These are phyloP conservation scores for Phytopythium ostracodes DNA, from an alignment of 352 stramenopile genomes.

Conservation along the genomic window DNA sequence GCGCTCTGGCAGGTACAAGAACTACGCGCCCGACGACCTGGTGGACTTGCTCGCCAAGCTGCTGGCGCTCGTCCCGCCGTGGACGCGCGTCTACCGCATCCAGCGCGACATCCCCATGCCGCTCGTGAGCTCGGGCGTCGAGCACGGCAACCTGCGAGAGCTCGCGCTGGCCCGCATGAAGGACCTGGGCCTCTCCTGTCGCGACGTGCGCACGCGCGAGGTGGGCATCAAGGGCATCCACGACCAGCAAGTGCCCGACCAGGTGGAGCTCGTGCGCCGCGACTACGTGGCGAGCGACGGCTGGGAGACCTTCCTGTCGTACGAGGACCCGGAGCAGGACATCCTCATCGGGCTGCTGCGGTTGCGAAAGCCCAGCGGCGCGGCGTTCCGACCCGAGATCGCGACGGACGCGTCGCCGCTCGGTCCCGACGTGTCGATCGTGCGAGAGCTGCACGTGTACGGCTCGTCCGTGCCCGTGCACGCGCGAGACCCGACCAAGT, in stretches of 20 bases:
- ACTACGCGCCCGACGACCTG: constrained; percentile 75
- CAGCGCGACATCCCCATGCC: constrained; percentile 98
- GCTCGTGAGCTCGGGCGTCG: constrained; percentile 94
- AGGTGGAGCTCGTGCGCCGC: constrained; percentile 95
- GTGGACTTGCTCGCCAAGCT: constrained; percentile 93
- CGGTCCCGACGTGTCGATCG: constrained; percentile 56
- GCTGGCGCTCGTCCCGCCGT: constrained; percentile 93
- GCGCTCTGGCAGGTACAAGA: constrained; percentile 94
- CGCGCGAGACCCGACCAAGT: constrained; percentile 92
- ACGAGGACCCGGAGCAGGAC: constrained; percentile 95
- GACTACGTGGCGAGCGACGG: constrained; percentile 96
- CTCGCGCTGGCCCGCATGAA: constrained; percentile 91
- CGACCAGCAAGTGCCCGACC: constrained; percentile 88
- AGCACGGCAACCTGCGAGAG: constrained; percentile 95
- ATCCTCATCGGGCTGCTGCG: constrained; percentile 95
- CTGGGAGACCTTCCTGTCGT: constrained; percentile 97
- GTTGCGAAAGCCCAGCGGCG: constrained; percentile 84
- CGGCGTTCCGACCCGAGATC: constrained; percentile 84
- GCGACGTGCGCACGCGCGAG: constrained; percentile 94
- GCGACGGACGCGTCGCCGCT: too few relatives aligned
- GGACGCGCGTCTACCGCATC: constrained; percentile 95
- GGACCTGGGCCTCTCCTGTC: constrained; percentile 90
- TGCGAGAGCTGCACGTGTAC: constrained; percentile 95
- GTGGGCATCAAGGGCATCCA: constrained; percentile 98
- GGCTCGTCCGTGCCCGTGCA: constrained; percentile 94